Conservation (phyloP, 2,329 filamentous ascomycete genomes). For the Aureobasidium sp. region DNA sequence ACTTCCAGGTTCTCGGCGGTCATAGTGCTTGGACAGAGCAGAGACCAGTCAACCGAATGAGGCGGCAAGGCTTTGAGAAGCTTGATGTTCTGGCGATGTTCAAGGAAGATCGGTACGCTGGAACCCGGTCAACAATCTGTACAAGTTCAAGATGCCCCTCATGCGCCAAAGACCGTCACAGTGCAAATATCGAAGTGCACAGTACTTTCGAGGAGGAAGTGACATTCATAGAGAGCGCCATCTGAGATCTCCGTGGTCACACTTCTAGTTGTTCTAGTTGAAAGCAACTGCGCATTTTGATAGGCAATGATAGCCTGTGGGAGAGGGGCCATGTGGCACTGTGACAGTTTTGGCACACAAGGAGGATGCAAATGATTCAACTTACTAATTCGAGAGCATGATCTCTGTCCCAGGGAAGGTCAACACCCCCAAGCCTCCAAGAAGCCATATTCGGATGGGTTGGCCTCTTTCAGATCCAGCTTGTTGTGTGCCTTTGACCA, state of each 20-base stretch:
- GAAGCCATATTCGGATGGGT: conserved; percentile 34
- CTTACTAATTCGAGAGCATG: conserved; percentile 30
- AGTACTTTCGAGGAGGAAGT: no score
- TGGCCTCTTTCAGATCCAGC: conserved; percentile 27
- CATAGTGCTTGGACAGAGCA: conserved; percentile 33
- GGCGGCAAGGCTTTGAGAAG: conserved; percentile 25
- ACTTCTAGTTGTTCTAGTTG: no score
- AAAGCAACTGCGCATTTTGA: no score
- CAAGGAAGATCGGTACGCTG: conserved; percentile 30
- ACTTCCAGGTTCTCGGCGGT: conserved; percentile 25
- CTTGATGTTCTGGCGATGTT: conserved; percentile 28
- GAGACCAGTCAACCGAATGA: conserved; percentile 31
- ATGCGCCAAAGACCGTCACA: no score
- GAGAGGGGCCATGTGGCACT: no score
- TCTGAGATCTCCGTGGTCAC: no score
- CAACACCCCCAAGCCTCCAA: conserved; percentile 30
- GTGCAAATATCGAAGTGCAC: no score
- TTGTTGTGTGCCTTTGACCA: conserved; percentile 27
- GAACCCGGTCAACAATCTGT: not conserved
- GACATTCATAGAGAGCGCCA: no score
- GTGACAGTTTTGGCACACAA: not conserved
- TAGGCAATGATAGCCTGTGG: no score
- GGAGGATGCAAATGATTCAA: not conserved
- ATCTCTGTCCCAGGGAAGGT: conserved; percentile 29
- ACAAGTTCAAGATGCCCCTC: no score